Evolutionary conservation across 257 asterid genomes (phyloP).

Genomic region (Solanum clarkiae): DNA sequence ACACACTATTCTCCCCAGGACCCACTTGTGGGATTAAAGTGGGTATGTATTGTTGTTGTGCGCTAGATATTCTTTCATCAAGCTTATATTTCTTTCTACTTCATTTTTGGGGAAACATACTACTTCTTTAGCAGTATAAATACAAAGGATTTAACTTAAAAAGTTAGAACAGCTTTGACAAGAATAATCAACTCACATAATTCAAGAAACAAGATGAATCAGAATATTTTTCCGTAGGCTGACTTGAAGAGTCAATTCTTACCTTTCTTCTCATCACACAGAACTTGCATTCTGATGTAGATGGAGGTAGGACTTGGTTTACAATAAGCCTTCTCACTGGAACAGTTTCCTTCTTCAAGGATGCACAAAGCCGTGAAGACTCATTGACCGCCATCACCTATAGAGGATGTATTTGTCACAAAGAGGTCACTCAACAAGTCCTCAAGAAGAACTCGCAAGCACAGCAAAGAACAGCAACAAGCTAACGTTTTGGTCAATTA

Average conservation of each 20-base stretch:
- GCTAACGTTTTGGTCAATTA: background rate
- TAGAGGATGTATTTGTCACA: conserved; percentile 3
- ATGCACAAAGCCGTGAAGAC: conserved; percentile 58
- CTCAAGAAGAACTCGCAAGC: background rate
- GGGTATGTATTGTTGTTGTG: background rate
- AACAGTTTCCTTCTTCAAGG: conserved; percentile 53
- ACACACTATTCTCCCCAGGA: background rate
- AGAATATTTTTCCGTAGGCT: background rate
- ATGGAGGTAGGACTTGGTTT: conserved; percentile 53
- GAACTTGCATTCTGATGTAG: conserved; percentile 63
- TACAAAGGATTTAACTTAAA: background rate
- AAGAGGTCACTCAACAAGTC: background rate
- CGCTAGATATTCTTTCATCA: background rate
- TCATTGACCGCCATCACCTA: conserved; percentile 76
- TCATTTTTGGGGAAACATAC: background rate
- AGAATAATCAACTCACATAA: background rate
- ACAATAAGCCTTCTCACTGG: conserved; percentile 59
- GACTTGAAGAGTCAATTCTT: conserved; percentile 3
- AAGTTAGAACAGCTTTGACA: background rate
- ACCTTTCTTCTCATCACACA: conserved; percentile 66
- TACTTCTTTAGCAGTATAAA: background rate
- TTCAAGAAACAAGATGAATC: background rate
- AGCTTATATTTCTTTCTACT: background rate
- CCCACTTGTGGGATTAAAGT: background rate
- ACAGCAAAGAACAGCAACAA: background rate